These are phyloP conservation scores for Magnusiomyces sp. DNA, from an alignment of 1,139 yeast genomes.

Conservation along the genomic window DNA sequence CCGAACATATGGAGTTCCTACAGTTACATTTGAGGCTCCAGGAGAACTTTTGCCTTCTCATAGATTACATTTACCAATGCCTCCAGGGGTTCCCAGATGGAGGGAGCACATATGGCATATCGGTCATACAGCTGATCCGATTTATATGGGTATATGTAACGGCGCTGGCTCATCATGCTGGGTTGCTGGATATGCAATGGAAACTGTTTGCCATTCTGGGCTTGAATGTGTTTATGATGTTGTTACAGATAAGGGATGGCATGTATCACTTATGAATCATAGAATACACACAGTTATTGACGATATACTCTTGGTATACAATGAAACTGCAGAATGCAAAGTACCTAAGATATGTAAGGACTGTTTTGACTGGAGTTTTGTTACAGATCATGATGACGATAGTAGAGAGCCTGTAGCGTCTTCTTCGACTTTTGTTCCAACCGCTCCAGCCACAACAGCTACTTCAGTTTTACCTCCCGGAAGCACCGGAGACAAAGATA, in stretches of 20 bases:
- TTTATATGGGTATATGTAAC: conserved; percentile 92
- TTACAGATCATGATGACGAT: conserved; percentile 34
- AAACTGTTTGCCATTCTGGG: conserved; percentile 91
- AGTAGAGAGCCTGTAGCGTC: conserved; percentile 6
- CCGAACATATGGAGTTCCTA: conserved; percentile 84
- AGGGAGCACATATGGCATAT: conserved; percentile 87
- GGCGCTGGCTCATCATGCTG: conserved; percentile 91
- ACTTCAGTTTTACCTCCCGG: conserved; percentile 9
- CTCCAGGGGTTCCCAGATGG: conserved; percentile 79
- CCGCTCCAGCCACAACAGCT: conserved; percentile 9
- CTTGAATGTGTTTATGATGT: conserved; percentile 82
- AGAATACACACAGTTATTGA: conserved; percentile 88
- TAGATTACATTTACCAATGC: conserved; percentile 82
- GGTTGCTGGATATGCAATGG: conserved; percentile 95
- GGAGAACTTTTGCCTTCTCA: conserved; percentile 80
- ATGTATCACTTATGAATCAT: conserved; percentile 78
- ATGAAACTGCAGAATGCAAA: conserved; percentile 66
- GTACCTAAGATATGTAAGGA: conserved; percentile 71
- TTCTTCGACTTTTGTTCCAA: conserved; percentile 5
- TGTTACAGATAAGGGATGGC: conserved; percentile 87
- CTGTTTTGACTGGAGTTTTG: conserved; percentile 86
- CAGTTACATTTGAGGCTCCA: conserved; percentile 86
- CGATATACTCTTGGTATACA: conserved; percentile 62
- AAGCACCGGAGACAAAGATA: conserved; percentile 10
- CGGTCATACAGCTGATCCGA: conserved; percentile 97